Conservation (phyloP, 768 basidiomycete genomes). For the Amanita jacksonii region DNA sequence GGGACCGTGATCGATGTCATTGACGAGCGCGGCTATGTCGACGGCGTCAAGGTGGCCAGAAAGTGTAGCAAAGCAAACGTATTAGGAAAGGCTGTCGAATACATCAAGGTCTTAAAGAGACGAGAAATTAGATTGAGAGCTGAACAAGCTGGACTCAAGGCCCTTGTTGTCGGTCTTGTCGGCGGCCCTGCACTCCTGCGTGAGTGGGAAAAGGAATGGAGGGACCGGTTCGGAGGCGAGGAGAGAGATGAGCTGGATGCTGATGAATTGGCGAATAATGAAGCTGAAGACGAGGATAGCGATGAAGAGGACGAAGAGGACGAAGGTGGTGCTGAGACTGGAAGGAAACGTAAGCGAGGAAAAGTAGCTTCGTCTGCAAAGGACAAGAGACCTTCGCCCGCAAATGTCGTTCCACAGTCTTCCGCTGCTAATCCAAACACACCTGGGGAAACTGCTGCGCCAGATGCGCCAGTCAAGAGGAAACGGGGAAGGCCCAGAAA, state of each 20-base stretch:
- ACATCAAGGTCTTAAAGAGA: slow-evolving; percentile 80
- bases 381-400: slow-evolving; percentile 37
- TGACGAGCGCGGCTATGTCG: slow-evolving; percentile 81
- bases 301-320: slow-evolving; percentile 42
- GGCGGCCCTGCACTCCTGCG: slow-evolving; percentile 61
- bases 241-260: slow-evolving; percentile 62
- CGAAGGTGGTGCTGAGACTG: slow-evolving; percentile 29
- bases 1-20: slow-evolving; percentile 42
- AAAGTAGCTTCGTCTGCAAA: slow-evolving; percentile 31
- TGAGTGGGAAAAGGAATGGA: slow-evolving; percentile 76
- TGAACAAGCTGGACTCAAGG: slow-evolving; percentile 68
- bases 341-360: slow-evolving; percentile 53
- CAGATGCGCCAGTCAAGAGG: slow-evolving; percentile 53
- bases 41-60: slow-evolving; percentile 86
- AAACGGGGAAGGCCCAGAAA: slow-evolving; percentile 82
- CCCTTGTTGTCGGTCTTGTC: slow-evolving; percentile 60
- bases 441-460: neutral
- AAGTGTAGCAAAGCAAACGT: slow-evolving; percentile 91
- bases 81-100: slow-evolving; percentile 84
- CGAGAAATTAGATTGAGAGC: slow-evolving; percentile 61
- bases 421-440: neutral
- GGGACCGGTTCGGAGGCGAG: slow-evolving; percentile 62
- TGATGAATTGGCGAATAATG: slow-evolving; percentile 39
- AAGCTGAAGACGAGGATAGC: slow-evolving; percentile 49
- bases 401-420: neutral